A percentile compares a stretch with the other conserved stretches of the same genome.
These are phyloP conservation scores for Aspergillus ellipticus DNA, from an alignment of 495 filamentous ascomycete species.

Conservation along the genomic window DNA sequence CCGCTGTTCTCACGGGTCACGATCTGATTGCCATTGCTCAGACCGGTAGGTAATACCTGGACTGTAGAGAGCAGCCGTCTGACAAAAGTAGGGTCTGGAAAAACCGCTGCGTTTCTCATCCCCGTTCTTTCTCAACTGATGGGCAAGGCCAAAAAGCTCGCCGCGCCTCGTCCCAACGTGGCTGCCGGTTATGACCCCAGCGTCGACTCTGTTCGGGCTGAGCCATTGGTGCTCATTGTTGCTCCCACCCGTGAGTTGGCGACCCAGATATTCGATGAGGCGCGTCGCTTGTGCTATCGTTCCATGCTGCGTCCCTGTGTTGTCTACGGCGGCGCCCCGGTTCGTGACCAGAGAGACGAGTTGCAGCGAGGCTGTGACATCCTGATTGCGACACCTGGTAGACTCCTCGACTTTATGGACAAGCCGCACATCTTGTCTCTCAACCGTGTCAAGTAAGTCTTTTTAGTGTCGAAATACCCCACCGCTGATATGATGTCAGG, in stretches of 20 bases:
- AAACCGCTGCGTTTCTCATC: constrained; percentile 89
- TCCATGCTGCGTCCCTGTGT: constrained; percentile 93
- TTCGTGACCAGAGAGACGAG: constrained; percentile 61
- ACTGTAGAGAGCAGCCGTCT: not conserved
- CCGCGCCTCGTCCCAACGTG: constrained; percentile 67
- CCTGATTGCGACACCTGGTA: constrained; percentile 82
- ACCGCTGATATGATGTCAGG: constrained; percentile 27
- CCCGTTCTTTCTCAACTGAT: constrained; percentile 86
- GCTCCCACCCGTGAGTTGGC: constrained; percentile 85
- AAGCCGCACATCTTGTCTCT: constrained; percentile 65
- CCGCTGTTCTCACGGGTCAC: constrained; percentile 64
- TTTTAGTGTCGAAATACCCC: constrained; percentile 10
- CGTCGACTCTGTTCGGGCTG: constrained; percentile 55
- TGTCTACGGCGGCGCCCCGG: constrained; percentile 78
- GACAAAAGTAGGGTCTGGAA: constrained; percentile 72
- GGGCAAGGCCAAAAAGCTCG: constrained; percentile 86
- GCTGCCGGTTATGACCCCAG: constrained; percentile 38
- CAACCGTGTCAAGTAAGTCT: constrained; percentile 67
- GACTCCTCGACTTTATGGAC: constrained; percentile 77
- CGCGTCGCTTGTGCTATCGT: constrained; percentile 85
- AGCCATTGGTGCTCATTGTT: constrained; percentile 84
- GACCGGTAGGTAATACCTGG: constrained; percentile 62
- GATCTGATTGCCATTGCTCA: constrained; percentile 88
- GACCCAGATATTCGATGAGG: constrained; percentile 91
- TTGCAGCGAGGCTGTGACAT: constrained; percentile 83